phyloP scores from a whole-genome alignment of 768 basidiomycete genomes.

The Bullera alba region DNA sequence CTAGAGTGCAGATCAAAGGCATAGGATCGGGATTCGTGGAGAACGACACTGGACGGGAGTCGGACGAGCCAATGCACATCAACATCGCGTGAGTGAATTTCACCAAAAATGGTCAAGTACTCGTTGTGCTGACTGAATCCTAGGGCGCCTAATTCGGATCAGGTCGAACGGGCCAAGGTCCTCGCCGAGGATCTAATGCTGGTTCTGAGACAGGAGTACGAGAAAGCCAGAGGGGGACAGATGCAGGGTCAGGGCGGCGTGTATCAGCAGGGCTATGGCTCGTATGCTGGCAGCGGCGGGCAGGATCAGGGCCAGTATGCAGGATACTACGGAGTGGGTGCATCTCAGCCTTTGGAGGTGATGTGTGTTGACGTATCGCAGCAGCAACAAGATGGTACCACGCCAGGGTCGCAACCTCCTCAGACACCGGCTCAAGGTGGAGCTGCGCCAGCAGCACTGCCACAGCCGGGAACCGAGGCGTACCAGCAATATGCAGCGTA shows the following conservation, averaged over 20 bases:
- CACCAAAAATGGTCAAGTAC: slow-evolving; percentile 17
- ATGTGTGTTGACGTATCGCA: neutral
- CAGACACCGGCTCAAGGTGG: slow-evolving; percentile 5
- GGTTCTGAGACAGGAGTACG: slow-evolving; percentile 81
- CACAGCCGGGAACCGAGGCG: slow-evolving; percentile 28
- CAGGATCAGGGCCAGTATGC: slow-evolving; percentile 36
- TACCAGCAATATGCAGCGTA: slow-evolving; percentile 42
- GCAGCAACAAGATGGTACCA: slow-evolving; percentile 20
- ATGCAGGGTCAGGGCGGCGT: slow-evolving; percentile 26
- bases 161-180: slow-evolving; percentile 77
- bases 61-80: slow-evolving; percentile 84
- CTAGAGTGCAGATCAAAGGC: slow-evolving; percentile 95
- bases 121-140: neutral
- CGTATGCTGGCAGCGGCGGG: slow-evolving; percentile 7
- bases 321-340: slow-evolving; percentile 34
- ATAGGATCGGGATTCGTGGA: slow-evolving; percentile 91
- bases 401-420: slow-evolving; percentile 7
- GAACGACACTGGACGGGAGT: slow-evolving; percentile 76
- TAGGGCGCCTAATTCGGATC: slow-evolving; percentile 79
- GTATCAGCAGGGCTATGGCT: slow-evolving; percentile 30
- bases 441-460: slow-evolving; percentile 19
- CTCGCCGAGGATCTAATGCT: slow-evolving; percentile 81
- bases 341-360: too few species aligned
- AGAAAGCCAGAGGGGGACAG: slow-evolving; percentile 57
- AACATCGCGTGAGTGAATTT: slow-evolving; percentile 66